Evolutionary conservation across 305 asterid species (phyloP), one percentile per base, ranked within the genome.

Genomic region (Petunia hybrid): DNA sequence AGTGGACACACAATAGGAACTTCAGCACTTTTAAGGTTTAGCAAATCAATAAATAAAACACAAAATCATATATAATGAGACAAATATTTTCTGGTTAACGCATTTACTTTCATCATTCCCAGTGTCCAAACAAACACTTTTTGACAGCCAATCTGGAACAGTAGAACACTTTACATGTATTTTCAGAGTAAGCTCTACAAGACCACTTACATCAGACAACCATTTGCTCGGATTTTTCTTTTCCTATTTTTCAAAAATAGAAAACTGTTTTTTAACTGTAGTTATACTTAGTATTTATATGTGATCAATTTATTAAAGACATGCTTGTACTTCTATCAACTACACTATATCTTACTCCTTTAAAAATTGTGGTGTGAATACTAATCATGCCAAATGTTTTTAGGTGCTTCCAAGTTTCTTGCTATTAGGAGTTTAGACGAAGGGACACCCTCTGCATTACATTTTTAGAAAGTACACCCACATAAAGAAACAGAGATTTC

Each of bases 291-390:
- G 36, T 4, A 53, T 53, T 74, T 43, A 51, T 51, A 14, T 35
- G 78, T 74, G 31, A 36, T 13, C 38, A 74, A 53, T 74, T 74
- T 51, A 53, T 40, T 53, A 38, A 74, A 38, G 64, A 53, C 64
- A 43, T 53, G 48, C 38, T 53, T 40, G n/a, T 36, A 53, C n/a
- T 36, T 74, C 64, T 36, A 36, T 51, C 48, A 53, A 53, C 64
- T 74, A 53, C 36, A 56, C 46, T 0, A 53, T 74, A 48, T 4
- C 78, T 14, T 14, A 3, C 64, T 74, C 12, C 64, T 51, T 36
- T 36, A 57, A 36, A 36, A 36, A 6, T 51, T 7, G 62, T 45
- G 78, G 48, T 53, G 64, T 74, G 48, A 8, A 74, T 74, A 53
- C 48, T 36, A 74, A 74, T 74, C 61, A 73, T 1, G 46, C 3